Conservation (phyloP, 441 rosid species). For the Adansonia rubrostipa region DNA sequence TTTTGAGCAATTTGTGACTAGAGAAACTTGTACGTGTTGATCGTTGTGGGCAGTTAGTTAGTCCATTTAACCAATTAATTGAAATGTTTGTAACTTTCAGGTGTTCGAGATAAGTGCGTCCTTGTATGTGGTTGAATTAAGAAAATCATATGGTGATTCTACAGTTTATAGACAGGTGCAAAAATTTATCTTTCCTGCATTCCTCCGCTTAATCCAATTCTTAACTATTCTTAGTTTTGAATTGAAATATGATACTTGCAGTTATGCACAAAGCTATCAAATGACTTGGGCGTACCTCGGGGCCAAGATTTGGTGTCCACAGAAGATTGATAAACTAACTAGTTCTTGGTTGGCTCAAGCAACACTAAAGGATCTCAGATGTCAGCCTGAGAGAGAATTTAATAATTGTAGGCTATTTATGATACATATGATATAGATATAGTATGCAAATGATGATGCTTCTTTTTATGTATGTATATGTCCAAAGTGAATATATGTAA, state of each 20-base stretch:
- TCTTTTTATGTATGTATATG: no score
- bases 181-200: background rate
- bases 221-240: background rate
- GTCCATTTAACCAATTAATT: background rate
- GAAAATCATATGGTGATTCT: constrained; percentile 85
- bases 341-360: background rate
- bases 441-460: no score
- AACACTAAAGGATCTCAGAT: background rate
- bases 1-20: background rate
- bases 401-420: no score
- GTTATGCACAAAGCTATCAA: constrained; percentile 74
- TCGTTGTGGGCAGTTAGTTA: no score
- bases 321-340: constrained; percentile 21
- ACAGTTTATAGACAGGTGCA: constrained; percentile 76
- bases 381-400: background rate
- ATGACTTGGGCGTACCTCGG: constrained; percentile 64
- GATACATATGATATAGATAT: background rate
- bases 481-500: no score
- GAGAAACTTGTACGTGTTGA: background rate
- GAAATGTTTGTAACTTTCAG: constrained; percentile 34
- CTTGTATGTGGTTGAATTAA: constrained; percentile 78
- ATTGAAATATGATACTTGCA: constrained; percentile 41
- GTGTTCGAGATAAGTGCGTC: constrained; percentile 82
- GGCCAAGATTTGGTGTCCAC: constrained; percentile 35
- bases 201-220: background rate